Evolutionary conservation across 352 stramenopile species (phyloP).

Genomic region (Globisporangium acanthophoron): DNA sequence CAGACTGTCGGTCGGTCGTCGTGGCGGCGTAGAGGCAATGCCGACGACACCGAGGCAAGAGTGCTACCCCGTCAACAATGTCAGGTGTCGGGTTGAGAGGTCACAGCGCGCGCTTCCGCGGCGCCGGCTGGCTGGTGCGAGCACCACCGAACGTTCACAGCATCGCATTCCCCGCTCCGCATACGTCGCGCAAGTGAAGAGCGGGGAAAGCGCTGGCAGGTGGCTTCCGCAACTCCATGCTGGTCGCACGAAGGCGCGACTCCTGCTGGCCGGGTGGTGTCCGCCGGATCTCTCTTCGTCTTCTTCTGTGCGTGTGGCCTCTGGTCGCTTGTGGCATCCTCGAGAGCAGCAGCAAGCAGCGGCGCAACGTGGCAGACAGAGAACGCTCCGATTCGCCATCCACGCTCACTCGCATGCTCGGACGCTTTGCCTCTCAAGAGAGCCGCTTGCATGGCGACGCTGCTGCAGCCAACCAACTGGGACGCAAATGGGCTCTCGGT

Average conservation of each 20-base stretch:
- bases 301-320: background rate
- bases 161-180: too few relatives aligned
- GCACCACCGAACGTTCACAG: background rate
- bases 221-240: background rate
- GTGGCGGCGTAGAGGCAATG: background rate
- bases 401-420: too few relatives aligned
- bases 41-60: background rate
- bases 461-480: too few relatives aligned
- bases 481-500: background rate
- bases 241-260: background rate
- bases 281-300: background rate
- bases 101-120: background rate
- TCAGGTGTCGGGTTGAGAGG: background rate
- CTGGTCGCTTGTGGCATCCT: background rate
- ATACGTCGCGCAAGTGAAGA: background rate
- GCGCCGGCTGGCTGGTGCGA: background rate
- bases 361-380: background rate
- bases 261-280: too few relatives aligned
- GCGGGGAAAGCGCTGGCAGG: background rate
- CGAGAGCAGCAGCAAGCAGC: too few relatives aligned
- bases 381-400: background rate
- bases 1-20: background rate
- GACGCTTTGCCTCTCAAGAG: background rate
- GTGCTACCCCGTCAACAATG: background rate
- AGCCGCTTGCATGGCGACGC: background rate